These are phyloP conservation scores for Aspergillus sergii DNA, from an alignment of 2,329 filamentous ascomycete species.

Conservation along the genomic window DNA sequence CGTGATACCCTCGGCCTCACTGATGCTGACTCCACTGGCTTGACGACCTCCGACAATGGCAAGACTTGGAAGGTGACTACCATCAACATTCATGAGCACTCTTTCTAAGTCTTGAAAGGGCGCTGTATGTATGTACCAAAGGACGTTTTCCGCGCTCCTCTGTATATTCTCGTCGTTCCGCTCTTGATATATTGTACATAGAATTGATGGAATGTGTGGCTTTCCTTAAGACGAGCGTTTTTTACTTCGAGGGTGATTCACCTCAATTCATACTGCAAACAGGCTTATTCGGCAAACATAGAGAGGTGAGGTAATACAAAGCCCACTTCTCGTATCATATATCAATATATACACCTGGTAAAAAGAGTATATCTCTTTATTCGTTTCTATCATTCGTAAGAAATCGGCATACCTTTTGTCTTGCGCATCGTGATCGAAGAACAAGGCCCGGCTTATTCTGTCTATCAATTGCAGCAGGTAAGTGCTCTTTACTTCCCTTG, in stretches of 20 bases:
- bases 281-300: too few relatives aligned
- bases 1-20: constrained; percentile 30
- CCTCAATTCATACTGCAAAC: too few relatives aligned
- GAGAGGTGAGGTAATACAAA: not conserved
- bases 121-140: not conserved
- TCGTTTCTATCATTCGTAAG: constrained; percentile 6
- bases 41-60: constrained; percentile 28
- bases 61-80: constrained; percentile 33
- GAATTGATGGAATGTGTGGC: not conserved
- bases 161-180: not conserved
- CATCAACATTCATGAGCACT: constrained; percentile 33
- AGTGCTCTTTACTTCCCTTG: constrained; percentile 40
- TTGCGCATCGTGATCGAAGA: not conserved
- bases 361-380: not conserved
- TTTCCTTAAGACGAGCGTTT: not conserved
- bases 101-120: constrained; percentile 12
- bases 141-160: not conserved
- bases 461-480: not conserved
- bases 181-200: not conserved
- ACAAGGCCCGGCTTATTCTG: not conserved
- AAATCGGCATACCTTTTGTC: not conserved
- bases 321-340: not conserved
- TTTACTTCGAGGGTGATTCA: not conserved
- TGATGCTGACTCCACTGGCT: constrained; percentile 27
- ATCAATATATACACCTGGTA: not conserved